Evolutionary conservation across 2,329 filamentous ascomycete genomes (phyloP).

Genomic region (Chrysoporthe deuterocubensis): DNA sequence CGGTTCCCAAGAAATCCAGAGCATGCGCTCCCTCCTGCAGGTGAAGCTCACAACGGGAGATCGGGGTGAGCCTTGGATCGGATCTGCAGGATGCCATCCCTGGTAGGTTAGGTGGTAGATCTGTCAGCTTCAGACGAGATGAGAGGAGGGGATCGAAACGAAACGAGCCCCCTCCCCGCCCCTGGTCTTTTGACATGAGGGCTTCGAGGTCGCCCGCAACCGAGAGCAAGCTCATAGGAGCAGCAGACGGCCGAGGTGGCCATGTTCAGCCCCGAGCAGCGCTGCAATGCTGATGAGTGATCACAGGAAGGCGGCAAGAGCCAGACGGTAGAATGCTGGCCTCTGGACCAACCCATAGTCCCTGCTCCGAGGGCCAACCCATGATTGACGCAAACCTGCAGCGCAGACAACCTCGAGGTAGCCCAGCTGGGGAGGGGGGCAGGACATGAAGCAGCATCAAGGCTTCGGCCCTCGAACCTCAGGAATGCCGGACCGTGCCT

Average conservation of each 20-base stretch:
- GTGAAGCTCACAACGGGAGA: not conserved
- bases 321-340: not conserved
- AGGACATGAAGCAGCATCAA: not conserved
- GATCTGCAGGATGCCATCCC: constrained; percentile 3
- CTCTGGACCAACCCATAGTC: not conserved
- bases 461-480: not conserved
- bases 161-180: not conserved
- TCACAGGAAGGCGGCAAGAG: not conserved
- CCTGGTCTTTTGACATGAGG: not conserved
- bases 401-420: not conserved
- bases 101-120: not conserved
- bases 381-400: not conserved
- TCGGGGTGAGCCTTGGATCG: not conserved
- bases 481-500: not conserved
- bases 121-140: constrained; percentile 5
- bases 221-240: not conserved
- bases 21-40: not conserved
- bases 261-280: not conserved
- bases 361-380: not conserved
- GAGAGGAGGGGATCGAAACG: not conserved
- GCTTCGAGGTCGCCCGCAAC: not conserved
- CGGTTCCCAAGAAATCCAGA: not conserved
- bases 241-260: not conserved
- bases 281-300: not conserved
- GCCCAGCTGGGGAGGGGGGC: not conserved